Conservation (phyloP, 2,329 filamentous ascomycete genomes). For the Talaromyces piceae region DNA sequence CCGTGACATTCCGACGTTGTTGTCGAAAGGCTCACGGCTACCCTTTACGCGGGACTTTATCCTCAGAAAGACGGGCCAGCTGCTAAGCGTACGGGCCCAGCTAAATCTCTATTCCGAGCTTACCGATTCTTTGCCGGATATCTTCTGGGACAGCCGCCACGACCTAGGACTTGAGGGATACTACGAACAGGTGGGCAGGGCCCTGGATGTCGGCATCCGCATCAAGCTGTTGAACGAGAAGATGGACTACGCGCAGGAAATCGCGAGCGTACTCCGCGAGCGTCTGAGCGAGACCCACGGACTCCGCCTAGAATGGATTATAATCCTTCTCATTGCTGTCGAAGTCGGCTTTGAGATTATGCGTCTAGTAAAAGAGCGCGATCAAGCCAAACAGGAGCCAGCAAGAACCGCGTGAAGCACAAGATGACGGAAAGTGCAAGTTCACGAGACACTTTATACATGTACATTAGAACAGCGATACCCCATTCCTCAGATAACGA, state of each 20-base stretch:
- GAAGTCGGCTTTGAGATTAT: constrained; percentile 85
- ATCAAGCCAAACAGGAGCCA: constrained; percentile 27
- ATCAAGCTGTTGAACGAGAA: constrained; percentile 92
- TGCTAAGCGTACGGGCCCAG: constrained; percentile 81
- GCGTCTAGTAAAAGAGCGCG: constrained; percentile 59
- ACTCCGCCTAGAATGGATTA: constrained; percentile 85
- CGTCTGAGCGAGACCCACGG: constrained; percentile 86
- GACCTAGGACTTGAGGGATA: constrained; percentile 88
- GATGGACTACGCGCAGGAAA: constrained; percentile 96
- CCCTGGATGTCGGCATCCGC: constrained; percentile 81
- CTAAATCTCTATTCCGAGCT: constrained; percentile 96
- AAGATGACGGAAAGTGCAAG: background rate
- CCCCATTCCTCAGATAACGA: constrained; percentile 7
- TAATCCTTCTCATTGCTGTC: constrained; percentile 86
- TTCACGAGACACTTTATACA: background rate
- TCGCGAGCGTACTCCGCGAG: constrained; percentile 80
- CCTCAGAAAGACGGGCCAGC: constrained; percentile 84
- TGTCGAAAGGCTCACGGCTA: constrained; percentile 59
- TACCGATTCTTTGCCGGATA: constrained; percentile 87
- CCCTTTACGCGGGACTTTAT: constrained; percentile 70
- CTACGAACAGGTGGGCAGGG: constrained; percentile 86
- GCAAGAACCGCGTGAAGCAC: background rate
- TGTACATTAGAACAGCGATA: constrained; percentile 7
- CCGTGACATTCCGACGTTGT: constrained; percentile 67
- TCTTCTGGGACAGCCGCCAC: constrained; percentile 90